Evolutionary conservation across 495 filamentous ascomycete species (phyloP).

Genomic region (Neurospora hispaniola): DNA sequence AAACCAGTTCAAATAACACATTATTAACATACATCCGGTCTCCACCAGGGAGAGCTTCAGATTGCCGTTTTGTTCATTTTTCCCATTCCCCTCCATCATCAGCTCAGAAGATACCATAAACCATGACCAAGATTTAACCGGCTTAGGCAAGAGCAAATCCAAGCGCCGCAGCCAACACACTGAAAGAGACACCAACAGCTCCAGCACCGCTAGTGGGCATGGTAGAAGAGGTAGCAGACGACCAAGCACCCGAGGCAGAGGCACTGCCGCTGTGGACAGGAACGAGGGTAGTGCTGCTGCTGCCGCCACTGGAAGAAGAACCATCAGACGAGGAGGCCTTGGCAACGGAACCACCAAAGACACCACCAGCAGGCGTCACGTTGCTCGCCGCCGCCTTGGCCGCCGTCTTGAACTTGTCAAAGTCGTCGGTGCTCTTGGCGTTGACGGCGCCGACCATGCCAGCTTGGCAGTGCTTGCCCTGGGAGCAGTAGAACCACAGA

Average conservation of each 20-base stretch:
- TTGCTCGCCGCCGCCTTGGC: conserved; percentile 12
- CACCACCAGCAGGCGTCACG: conserved; percentile 1
- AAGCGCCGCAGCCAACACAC: background rate
- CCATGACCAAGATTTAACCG: background rate
- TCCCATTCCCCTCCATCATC: background rate
- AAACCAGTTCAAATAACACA: background rate
- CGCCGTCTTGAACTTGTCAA: conserved; percentile 11
- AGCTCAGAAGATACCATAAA: background rate
- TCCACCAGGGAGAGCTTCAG: background rate
- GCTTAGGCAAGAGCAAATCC: background rate
- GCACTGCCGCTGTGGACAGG: background rate
- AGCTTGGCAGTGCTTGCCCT: conserved; percentile 23
- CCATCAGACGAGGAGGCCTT: background rate
- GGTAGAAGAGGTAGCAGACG: background rate
- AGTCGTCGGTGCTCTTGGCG: conserved; percentile 6
- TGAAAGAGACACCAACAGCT: background rate
- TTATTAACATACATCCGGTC: background rate
- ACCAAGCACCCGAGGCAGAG: background rate
- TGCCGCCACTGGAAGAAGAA: background rate
- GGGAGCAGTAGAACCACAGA: conserved; percentile 45
- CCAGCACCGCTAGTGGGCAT: background rate
- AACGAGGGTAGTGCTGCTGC: background rate
- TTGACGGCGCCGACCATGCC: conserved; percentile 31
- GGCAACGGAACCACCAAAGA: conserved; percentile 15
- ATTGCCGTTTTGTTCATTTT: background rate